These are phyloP conservation scores for Vicia sativa DNA, from an alignment of 306 rosid genomes.

Conservation along the genomic window DNA sequence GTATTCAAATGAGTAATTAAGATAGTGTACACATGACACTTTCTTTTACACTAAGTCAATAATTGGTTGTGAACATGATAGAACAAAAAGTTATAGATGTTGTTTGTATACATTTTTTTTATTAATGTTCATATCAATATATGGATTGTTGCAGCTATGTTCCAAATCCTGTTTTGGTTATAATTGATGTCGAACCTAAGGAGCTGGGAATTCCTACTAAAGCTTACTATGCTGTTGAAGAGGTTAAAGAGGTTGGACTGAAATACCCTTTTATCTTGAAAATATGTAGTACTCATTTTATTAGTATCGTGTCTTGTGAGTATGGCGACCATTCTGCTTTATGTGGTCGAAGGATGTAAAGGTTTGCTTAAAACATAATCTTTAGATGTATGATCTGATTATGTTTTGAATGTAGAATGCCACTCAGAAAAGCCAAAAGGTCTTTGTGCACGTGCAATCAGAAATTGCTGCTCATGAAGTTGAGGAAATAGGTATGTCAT, in stretches of 20 bases:
- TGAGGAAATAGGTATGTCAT: slow-evolving; percentile 81
- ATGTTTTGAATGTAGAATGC: slow-evolving; percentile 65
- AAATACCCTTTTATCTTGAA: slow-evolving; percentile 1
- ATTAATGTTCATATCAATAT: neutral
- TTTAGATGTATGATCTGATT: slow-evolving; percentile 10
- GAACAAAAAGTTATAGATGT: neutral
- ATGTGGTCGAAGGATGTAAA: slow-evolving; percentile 23
- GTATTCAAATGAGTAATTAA: neutral
- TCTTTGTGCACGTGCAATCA: slow-evolving; percentile 82
- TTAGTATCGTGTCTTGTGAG: neutral
- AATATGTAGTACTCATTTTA: neutral
- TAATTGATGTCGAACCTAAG: slow-evolving; percentile 88
- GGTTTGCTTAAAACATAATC: slow-evolving; percentile 10
- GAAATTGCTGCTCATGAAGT: slow-evolving; percentile 95
- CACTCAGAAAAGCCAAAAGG: slow-evolving; percentile 89
- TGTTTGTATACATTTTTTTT: neutral
- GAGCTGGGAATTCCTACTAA: slow-evolving; percentile 93
- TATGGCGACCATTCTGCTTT: neutral
- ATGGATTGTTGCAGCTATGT: slow-evolving; percentile 57
- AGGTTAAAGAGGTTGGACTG: slow-evolving; percentile 73
- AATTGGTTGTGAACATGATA: neutral
- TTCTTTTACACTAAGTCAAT: slow-evolving; percentile 1
- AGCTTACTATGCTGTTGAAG: slow-evolving; percentile 90
- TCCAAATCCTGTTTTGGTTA: slow-evolving; percentile 85
- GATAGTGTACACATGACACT: neutral